Evolutionary conservation across 2,329 filamentous ascomycete species (phyloP).

Genomic region (Aspergillus sp.): DNA sequence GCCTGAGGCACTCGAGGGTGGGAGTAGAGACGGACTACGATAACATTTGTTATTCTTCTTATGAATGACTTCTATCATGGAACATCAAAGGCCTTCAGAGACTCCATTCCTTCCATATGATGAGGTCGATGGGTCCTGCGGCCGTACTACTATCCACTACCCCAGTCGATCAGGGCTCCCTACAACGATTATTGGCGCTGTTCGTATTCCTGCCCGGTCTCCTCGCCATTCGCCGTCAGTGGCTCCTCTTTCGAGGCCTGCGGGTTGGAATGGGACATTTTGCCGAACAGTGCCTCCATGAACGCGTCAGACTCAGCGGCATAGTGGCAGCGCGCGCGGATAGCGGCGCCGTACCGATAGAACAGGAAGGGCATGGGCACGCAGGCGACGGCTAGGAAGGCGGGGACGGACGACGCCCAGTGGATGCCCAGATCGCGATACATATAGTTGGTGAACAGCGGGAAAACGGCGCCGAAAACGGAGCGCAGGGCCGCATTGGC

Average conservation of each 20-base stretch:
- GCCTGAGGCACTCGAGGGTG: no score
- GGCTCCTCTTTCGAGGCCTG: background rate
- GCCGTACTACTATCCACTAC: no score
- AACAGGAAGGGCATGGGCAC: background rate
- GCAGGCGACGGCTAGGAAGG: background rate
- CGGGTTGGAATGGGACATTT: background rate
- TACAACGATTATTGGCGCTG: no score
- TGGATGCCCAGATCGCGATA: slow-evolving; percentile 1
- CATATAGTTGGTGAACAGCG: slow-evolving; percentile 42
- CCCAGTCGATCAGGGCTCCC: no score
- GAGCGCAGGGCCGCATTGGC: slow-evolving; percentile 43
- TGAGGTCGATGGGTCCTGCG: no score
- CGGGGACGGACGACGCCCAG: background rate
- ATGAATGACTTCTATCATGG: no score
- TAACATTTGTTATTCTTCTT: no score
- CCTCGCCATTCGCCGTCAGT: background rate
- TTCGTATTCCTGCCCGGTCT: no score
- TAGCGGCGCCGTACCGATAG: background rate
- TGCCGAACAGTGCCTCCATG: background rate
- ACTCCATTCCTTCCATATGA: no score
- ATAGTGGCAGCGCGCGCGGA: background rate
- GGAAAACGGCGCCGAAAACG: slow-evolving; percentile 43
- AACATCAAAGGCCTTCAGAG: no score
- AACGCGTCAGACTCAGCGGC: background rate
- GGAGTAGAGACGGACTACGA: no score